Conservation (phyloP, 768 basidiomycete genomes). For the Mycena crocata region DNA sequence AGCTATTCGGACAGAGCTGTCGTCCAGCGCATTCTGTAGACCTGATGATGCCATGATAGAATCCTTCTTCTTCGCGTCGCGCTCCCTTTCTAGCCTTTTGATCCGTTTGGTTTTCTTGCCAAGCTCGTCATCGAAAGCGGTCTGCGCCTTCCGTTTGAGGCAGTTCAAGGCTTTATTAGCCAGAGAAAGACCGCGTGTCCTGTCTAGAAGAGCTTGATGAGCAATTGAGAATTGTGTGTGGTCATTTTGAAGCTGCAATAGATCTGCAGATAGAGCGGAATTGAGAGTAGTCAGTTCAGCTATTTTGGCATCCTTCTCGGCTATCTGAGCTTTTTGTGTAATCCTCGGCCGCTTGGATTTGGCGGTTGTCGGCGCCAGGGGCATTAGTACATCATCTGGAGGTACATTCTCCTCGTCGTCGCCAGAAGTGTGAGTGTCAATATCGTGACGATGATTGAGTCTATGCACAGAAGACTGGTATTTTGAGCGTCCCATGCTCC, state of each 20-base stretch:
- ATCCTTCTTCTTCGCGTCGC: not conserved
- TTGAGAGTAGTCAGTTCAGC: not conserved
- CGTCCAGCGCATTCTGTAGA: not conserved
- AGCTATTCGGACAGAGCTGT: not conserved
- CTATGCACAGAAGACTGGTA: no score
- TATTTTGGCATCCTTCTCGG: not conserved
- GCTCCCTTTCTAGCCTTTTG: not conserved
- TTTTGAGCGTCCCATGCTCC: no score
- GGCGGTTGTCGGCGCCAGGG: not conserved
- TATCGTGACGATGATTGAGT: no score
- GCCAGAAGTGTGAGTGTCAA: not conserved
- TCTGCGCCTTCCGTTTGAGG: conserved; percentile 6
- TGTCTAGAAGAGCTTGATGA: not conserved
- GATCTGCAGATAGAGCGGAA: not conserved
- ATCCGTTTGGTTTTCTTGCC: not conserved
- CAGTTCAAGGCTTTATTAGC: not conserved
- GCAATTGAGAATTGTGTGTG: not conserved
- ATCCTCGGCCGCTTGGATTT: not conserved
- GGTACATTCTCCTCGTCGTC: not conserved
- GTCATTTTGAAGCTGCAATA: not conserved
- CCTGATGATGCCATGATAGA: no score
- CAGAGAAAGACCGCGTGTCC: not conserved
- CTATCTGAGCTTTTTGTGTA: not conserved
- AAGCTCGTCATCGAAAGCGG: not conserved
- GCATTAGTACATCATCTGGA: not conserved